Conservation (phyloP, 108 stramenopile genomes). For the Nitzschia sp. region DNA sequence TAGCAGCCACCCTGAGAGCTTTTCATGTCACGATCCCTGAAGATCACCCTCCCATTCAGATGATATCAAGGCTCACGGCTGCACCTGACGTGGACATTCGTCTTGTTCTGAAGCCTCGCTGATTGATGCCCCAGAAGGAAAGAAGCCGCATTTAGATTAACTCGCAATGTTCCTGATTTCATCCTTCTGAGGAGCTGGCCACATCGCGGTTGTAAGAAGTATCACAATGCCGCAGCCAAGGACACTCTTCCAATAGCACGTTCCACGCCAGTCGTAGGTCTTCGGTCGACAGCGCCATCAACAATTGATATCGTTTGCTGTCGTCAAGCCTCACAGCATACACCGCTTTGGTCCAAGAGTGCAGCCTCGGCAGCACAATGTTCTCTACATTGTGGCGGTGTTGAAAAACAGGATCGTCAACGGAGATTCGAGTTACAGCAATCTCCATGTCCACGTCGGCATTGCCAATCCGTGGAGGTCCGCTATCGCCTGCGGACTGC, state of each 20-base stretch:
- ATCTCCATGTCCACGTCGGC: constrained; percentile 53
- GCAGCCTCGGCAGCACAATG: constrained; percentile 67
- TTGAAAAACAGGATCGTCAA: constrained; percentile 62
- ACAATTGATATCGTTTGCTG: constrained; percentile 62
- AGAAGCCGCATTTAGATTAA: too few relatives aligned
- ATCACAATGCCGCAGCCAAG: constrained; percentile 46
- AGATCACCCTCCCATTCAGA: background rate
- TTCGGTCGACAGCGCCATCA: constrained; percentile 26
- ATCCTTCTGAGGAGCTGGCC: background rate
- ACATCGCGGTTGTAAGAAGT: constrained; percentile 21
- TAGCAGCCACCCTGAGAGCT: background rate
- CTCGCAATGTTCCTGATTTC: background rate
- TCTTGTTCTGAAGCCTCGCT: background rate
- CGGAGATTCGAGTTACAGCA: constrained; percentile 56
- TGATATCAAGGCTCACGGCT: background rate
- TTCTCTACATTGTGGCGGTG: constrained; percentile 61
- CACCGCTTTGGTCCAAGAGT: constrained; percentile 69
- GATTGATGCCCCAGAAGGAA: too few relatives aligned
- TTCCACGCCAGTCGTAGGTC: constrained; percentile 32
- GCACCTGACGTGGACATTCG: background rate
- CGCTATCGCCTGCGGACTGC: too few relatives aligned
- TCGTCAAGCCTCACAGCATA: constrained; percentile 67
- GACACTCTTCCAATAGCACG: constrained; percentile 60
- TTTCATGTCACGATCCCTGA: background rate
- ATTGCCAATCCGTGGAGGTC: too few relatives aligned